Base-by-base conservation (phyloP, 2,329 filamentous ascomycete genomes). In the Pyrenophora seminiperda region DNA sequence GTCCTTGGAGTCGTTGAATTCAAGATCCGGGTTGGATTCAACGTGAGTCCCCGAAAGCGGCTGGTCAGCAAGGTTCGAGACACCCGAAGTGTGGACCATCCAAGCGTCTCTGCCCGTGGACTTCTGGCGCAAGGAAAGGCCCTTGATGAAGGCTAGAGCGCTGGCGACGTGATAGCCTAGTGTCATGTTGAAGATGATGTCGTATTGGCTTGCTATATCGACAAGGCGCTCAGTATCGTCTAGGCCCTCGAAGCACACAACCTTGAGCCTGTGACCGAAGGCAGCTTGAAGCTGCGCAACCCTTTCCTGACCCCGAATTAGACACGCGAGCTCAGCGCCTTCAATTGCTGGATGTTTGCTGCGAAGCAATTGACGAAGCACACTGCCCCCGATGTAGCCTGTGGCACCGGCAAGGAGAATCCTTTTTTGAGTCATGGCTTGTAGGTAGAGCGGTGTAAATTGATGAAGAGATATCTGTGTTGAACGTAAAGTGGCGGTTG, bases 1-100 rank as follows among this genome's bases (percentile, higher is more conserved):
- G 14, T 40, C 38, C 38, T 29, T 30, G 19, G 38, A 40, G 38
- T 40, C 20, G 38, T 39, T 20, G 14, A 40, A 30, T 27, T 40
- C 38, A 17, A 29, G 38, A 40, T 30, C 38, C 13, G 38, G 22
- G 15, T 40, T 42, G 14, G 40, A 22, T 20, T 42, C 19, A 33
- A 33, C 19, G n/a, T 42, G 40, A n/a, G n/a, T n/a, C n/a, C 40
- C 40, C 5, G 40, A 34, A 11, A 42, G 40, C 22, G 30, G 30
- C 15, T 33, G 40, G 9, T 42, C 30, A 15, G 40, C 40, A 32
- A 42, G 40, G 17, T 42, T 33, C 14, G 40, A 42, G 11, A 42
- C 40, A 17, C 40, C 40, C 30, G 40, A 42, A 33, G 40, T 42
- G 19, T 42, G 40, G 29, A 42, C 40, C 40, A 42, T 33, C 40